These are phyloP conservation scores for Alternaria triticina DNA, from an alignment of 2,329 filamentous ascomycete species.

Conservation along the genomic window DNA sequence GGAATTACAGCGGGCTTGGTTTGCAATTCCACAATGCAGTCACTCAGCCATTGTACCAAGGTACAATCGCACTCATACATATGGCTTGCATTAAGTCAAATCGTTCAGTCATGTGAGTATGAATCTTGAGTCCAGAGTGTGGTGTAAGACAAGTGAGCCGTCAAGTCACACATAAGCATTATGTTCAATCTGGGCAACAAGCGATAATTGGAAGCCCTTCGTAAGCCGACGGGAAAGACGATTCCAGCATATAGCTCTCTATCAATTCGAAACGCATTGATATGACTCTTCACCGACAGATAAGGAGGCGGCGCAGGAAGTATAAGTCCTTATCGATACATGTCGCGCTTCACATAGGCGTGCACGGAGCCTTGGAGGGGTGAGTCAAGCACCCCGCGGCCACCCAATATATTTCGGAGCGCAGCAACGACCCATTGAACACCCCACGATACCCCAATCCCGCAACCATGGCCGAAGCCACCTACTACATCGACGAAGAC, in stretches of 20 bases:
- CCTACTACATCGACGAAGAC: conserved; percentile 81
- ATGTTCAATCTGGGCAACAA: background rate
- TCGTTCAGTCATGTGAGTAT: background rate
- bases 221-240: background rate
- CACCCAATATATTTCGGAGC: conserved; percentile 37
- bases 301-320: conserved; percentile 14
- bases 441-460: conserved; percentile 30
- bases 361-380: conserved; percentile 18
- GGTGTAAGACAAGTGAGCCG: background rate
- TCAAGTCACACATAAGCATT: background rate
- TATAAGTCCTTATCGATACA: conserved; percentile 22
- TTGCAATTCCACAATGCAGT: background rate
- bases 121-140: background rate
- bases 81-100: background rate
- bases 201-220: background rate
- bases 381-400: conserved; percentile 21
- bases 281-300: conserved; percentile 12
- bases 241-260: background rate
- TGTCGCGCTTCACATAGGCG: conserved; percentile 21
- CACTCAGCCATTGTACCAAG: background rate
- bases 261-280: background rate
- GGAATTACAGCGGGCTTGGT: conserved; percentile 27
- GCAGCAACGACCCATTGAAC: conserved; percentile 23
- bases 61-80: background rate
- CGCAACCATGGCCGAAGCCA: conserved; percentile 48